Evolutionary conservation across 257 asterid genomes (phyloP).

Genomic region (Solanum pimpinellifolium): DNA sequence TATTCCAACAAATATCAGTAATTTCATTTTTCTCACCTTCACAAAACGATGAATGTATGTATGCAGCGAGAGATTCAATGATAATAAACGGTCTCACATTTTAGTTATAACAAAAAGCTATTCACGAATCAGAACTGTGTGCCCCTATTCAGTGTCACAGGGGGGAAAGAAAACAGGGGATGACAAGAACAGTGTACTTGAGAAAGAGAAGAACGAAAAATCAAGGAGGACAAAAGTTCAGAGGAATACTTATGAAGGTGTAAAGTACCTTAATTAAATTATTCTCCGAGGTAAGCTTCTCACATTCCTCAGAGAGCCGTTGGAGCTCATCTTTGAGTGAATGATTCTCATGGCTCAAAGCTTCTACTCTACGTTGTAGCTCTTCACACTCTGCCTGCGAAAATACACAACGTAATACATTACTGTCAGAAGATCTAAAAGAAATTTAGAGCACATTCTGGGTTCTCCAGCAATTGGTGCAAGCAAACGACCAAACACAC

Average conservation of each 20-base stretch:
- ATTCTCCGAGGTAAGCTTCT: slow-evolving; percentile 65
- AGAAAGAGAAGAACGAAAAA: not conserved
- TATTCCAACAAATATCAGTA: not conserved
- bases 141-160: not conserved
- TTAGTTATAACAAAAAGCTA: not conserved
- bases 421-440: not conserved
- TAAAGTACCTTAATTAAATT: slow-evolving; percentile 43
- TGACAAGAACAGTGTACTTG: not conserved
- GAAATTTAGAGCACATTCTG: not conserved
- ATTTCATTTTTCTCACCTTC: not conserved
- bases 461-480: not conserved
- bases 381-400: slow-evolving; percentile 83
- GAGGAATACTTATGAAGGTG: not conserved
- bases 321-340: slow-evolving; percentile 56
- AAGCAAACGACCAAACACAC: not conserved
- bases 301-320: slow-evolving; percentile 76
- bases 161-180: not conserved
- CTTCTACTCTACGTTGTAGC: slow-evolving; percentile 65
- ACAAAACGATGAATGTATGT: not conserved
- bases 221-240: not conserved
- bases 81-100: not conserved
- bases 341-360: slow-evolving; percentile 51
- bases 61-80: not conserved
- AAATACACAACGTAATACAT: not conserved
- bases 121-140: not conserved